phyloP scores from a whole-genome alignment of 768 basidiomycete species.

The Leccinum boreale region DNA sequence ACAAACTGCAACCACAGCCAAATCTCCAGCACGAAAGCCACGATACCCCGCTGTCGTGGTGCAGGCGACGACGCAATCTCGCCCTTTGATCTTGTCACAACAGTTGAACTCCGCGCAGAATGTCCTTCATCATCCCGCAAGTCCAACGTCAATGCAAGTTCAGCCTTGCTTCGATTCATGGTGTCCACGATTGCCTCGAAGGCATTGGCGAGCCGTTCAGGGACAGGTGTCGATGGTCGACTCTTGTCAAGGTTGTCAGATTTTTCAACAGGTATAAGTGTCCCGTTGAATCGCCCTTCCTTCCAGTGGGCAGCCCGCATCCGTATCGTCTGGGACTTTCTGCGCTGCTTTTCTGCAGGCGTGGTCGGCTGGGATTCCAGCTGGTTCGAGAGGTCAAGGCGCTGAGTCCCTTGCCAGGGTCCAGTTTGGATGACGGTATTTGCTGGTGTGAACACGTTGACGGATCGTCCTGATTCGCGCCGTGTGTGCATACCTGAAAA shows the following conservation, averaged over 20 bases:
- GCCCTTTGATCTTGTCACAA: constrained; percentile 1
- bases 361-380: constrained; percentile 22
- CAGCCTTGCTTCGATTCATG: constrained; percentile 26
- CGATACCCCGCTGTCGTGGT: constrained; percentile 33
- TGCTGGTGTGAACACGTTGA: constrained; percentile 1
- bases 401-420: constrained; percentile 12
- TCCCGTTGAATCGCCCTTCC: constrained; percentile 49
- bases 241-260: constrained; percentile 13
- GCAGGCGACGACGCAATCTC: constrained; percentile 8
- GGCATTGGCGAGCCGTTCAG: constrained; percentile 39
- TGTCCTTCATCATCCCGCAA: constrained; percentile 5
- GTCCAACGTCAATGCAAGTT: constrained; percentile 8
- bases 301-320: constrained; percentile 59
- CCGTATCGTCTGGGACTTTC: constrained; percentile 50
- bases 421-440: constrained; percentile 4
- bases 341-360: constrained; percentile 27
- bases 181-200: constrained; percentile 48
- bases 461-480: neutral
- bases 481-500: neutral
- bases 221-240: constrained; percentile 34
- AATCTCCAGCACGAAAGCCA: constrained; percentile 58
- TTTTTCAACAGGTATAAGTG: constrained; percentile 23
- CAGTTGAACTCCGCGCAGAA: neutral
- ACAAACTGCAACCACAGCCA: constrained; percentile 86
- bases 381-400: constrained; percentile 17